Base-by-base conservation (phyloP, 1,284 basidiomycete species). In the Tylopilus orsonianus region DNA sequence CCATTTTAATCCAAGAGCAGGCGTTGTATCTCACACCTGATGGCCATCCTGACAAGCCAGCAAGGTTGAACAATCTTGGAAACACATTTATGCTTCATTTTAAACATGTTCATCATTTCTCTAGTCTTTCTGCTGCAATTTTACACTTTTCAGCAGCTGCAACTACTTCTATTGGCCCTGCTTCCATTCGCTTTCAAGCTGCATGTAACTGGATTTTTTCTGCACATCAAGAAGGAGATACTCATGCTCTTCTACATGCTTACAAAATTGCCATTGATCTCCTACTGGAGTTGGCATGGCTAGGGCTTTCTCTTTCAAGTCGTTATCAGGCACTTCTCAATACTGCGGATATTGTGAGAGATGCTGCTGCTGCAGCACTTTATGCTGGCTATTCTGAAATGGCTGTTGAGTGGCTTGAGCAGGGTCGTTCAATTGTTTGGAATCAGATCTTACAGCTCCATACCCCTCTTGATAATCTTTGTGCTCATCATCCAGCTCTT, bases 401-500 rank as follows among this genome's bases (percentile, higher is more conserved):
- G 16, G 50, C 43, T 16, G 43, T 52, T 12, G 43, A 46, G 22
- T 52, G 48, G 40, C 36, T 50, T 12, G 50, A 50, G 9, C 43
- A 52, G 27, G 50, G 48, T 19, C 50, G 50, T 4, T 52, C 33
- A 12, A 16, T 52, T 9, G 42, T 52, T 3, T 52, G 50, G 50
- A 39, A 30, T 2, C 48, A 50, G 16, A 10, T 29, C 9, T 18
- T 49, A 7, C 38, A 20, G 9, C 27, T 41, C 19, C 27, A 18
- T 14, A 45, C 49, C 19, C 49, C 44, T 2, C 20, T 46, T 5
- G 40, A 50, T 12, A n/a, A 37, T n/a, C 29, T 50, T 9, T 43
- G 43, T 13, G 5, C 5, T 4, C 9, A 12, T 6, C 6, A 23
- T 19, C 43, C 43, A 6, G 33, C 36, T 14, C 22, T 45, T 9